These are phyloP conservation scores for Irpex rosettiformis DNA, from an alignment of 1,284 basidiomycete species.

Conservation along the genomic window DNA sequence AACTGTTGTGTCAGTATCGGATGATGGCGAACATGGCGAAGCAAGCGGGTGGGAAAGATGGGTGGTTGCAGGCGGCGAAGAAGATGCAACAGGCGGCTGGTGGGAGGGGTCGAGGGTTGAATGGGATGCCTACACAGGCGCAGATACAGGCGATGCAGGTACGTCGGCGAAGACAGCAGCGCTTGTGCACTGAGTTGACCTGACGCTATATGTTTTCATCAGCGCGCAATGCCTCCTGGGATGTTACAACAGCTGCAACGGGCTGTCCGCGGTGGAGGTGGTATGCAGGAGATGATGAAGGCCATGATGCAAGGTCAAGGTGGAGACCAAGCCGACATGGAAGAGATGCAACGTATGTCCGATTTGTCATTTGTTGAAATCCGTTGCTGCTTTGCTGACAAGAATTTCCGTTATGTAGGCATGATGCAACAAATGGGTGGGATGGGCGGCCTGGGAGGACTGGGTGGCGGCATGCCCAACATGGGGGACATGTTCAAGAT, in stretches of 20 bases:
- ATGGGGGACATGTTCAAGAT: conserved; percentile 80
- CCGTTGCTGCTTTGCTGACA: background rate
- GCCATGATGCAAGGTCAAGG: conserved; percentile 92
- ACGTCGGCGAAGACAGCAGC: conserved; percentile 19
- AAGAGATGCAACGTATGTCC: conserved; percentile 78
- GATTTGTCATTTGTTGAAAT: background rate
- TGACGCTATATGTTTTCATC: conserved; percentile 11
- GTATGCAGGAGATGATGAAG: conserved; percentile 96
- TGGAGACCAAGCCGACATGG: conserved; percentile 79
- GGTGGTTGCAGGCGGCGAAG: conserved; percentile 87
- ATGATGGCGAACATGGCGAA: conserved; percentile 99
- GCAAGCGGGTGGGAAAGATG: conserved; percentile 94
- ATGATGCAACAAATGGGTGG: conserved; percentile 89
- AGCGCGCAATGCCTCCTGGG: conserved; percentile 87
- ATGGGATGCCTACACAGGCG: conserved; percentile 86
- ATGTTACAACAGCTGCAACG: conserved; percentile 84
- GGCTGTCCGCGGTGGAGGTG: conserved; percentile 78
- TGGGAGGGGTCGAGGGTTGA: conserved; percentile 78
- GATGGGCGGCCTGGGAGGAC: conserved; percentile 49
- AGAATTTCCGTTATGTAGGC: conserved; percentile 33
- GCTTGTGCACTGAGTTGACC: conserved; percentile 6
- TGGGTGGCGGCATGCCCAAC: conserved; percentile 57
- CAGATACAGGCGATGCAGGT: conserved; percentile 93
- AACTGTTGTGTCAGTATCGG: conserved; percentile 90
- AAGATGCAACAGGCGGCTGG: conserved; percentile 87